These are phyloP conservation scores for Starmerella powellii DNA, from an alignment of 805 yeast species.

Conservation along the genomic window DNA sequence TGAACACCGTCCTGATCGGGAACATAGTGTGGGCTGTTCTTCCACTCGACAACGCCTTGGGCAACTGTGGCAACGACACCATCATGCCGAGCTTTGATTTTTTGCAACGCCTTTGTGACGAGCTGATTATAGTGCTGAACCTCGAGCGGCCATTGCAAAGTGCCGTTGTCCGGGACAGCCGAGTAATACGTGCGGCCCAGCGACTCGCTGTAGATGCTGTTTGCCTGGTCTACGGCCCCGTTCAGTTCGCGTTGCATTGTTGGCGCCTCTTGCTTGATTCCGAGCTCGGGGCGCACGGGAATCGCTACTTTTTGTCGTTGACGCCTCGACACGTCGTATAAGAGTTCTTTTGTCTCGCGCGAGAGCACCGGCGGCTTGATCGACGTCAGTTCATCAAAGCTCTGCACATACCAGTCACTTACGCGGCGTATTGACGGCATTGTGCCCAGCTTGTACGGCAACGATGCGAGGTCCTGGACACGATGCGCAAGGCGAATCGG, in stretches of 20 bases:
- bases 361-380: slow-evolving; percentile 47
- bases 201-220: not conserved
- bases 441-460: slow-evolving; percentile 61
- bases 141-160: slow-evolving; percentile 58
- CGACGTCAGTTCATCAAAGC: slow-evolving; percentile 64
- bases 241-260: not conserved
- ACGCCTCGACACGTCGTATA: slow-evolving; percentile 22
- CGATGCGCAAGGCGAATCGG: slow-evolving; percentile 79
- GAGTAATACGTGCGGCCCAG: slow-evolving; percentile 37
- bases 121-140: slow-evolving; percentile 56
- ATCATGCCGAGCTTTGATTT: slow-evolving; percentile 74
- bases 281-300: slow-evolving; percentile 23
- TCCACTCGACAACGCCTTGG: slow-evolving; percentile 88
- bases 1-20: slow-evolving; percentile 64
- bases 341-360: slow-evolving; percentile 28
- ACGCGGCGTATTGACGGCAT: slow-evolving; percentile 69
- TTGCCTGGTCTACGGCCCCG: not conserved
- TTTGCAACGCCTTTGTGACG: slow-evolving; percentile 54
- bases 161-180: slow-evolving; percentile 35
- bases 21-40: slow-evolving; percentile 37
- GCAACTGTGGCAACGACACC: slow-evolving; percentile 89
- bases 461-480: slow-evolving; percentile 67
- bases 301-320: slow-evolving; percentile 18
- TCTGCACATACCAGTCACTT: slow-evolving; percentile 80
- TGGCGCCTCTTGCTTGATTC: slow-evolving; percentile 26